Base-by-base conservation (phyloP, 192 early-diverging fungal genomes). In the Linnemannia exigua region DNA sequence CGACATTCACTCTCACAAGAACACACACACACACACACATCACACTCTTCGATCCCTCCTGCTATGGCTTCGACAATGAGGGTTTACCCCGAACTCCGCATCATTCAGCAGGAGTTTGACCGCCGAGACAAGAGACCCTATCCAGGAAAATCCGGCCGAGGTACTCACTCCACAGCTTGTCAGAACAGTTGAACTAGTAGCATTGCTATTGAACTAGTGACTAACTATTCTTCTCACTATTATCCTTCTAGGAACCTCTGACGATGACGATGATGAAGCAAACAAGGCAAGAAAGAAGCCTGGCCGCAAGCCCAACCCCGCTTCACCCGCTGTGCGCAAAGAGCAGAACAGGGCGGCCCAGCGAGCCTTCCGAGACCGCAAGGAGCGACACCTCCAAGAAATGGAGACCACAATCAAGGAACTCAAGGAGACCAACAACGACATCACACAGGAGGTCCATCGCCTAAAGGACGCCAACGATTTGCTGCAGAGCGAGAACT, bases 311-410 rank as follows among this genome's bases (percentile, higher is more conserved):
- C 92, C 92, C 2, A 92, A 92, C 35, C 92, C 90, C 25, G 89
- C 90, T 17, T 92, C 92, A 5, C 90, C 92, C 22, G 90, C 90
- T 20, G 78, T 91, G 37, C 78, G 92, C 14, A 92, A 92, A 33
- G 95, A 94, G 3, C 96, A 97, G 83, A 97, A 97, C 87, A 90
- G 96, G 14, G 95, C 95, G 5, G 96, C 96, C 0, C 96, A 97
- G 80, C 92, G 96, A 9, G 96, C 96, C 0, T 97, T 97, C 79
- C 94, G 96, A 48, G 96, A 97, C 85, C 92, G 96, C 69, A 96
- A 95, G 79, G 93, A 96, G 82, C 84, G 90, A 37, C 95, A 97
- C 75, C 81, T 96, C 28, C 87, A 92, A 66, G 89, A 94, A 22
- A 89, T 97, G 16, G 96, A 97, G 88, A 90, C 81, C 33, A 90